Base-by-base conservation (phyloP, 2,329 filamentous ascomycete genomes). In the Aspergillus sp. region DNA sequence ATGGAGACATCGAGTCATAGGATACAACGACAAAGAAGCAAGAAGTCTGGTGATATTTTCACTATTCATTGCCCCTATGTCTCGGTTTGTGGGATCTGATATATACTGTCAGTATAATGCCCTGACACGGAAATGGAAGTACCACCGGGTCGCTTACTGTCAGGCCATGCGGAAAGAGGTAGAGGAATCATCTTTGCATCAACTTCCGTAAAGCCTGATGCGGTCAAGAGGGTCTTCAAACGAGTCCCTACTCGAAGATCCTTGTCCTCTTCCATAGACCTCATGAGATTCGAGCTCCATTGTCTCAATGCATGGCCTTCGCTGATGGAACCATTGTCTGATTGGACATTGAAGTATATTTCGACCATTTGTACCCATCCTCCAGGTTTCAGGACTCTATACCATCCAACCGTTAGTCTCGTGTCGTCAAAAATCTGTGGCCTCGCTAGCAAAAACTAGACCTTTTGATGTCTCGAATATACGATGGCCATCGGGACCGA, bases 321-420 rank as follows among this genome's bases (percentile, higher is more conserved):
- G 11, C 85, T 87, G 65, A 95, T 77, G n/a, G 85, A 86, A 5
- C 91, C 91, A 66, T 90, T 96, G 65, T 93, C 87, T 0, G 91
- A 96, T 72, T 96, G 93, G 25, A 90, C 87, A 63, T 91, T 91
- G 72, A 88, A 88, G 68, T 96, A 91, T 66, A 93, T 84, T 70
- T 96, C 93, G n/a, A 90, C 84, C 82, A 96, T 87, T 69, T 96
- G 91, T 58, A 90, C 83, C 91, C 91, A 96, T 1, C 93, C 92
- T 2, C 87, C 89, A 6, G 87, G 88, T 51, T 85, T 88, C 61
- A 93, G 77, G 2, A 73, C 71, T 62, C 72, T 75, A 53, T 52
- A 48, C 21, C 43, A 52, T 15, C 17, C 40, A 53, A 33, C 47
- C 23, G 58, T 60, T 52, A 62, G 57, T 48, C 41, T 33, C 44